Base-by-base conservation (phyloP, 2,329 filamentous ascomycete genomes). In the Achaetomium macrosporum region DNA sequence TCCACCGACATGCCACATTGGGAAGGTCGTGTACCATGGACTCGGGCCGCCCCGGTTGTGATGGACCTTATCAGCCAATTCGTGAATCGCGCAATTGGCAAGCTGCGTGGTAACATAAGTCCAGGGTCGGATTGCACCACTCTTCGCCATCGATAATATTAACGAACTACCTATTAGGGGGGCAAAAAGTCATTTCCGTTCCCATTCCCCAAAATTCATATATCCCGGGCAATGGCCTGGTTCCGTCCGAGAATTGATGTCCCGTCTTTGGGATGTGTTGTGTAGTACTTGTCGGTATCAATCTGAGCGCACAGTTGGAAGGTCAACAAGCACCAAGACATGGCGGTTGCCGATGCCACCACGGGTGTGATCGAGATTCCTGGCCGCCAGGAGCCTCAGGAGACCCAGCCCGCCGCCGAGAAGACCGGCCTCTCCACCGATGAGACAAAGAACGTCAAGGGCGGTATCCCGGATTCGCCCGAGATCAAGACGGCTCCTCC, bases 401-500 rank as follows among this genome's bases (percentile, higher is more conserved):
- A 35, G 45, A 17, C 35, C 29, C 9, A 46, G 15, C 6, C n/a
- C 16, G 8, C n/a, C 5, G 16, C n/a, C 20, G 30, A 54, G 8
- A 50, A 42, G 12, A 3, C n/a, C 2, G 20, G n/a, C 2, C 13
- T 41, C 35, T n/a, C 35, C 11, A n/a, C 17, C 15, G 29, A 41
- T 36, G 42, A 53, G 9, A 30, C 20, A 5, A 45, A 46, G 15
- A 45, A 37, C 3, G n/a, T 10, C n/a, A 44, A 48, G 25, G 29
- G 6, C 5, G 45, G 51, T 13, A 8, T 8, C n/a, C 19, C 40
- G 0, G 42, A 20, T 4, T 50, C 51, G 8, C 46, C 46, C 33
- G 63, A 64, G 30, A 65, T 65, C 48, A 59, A 59, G 10, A 49
- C 58, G 9, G 52, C 57, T 2, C 42, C 57, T 0, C 57, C 55